Evolutionary conservation across 805 yeast species (phyloP).

Genomic region (Brettanomyces sp.): DNA sequence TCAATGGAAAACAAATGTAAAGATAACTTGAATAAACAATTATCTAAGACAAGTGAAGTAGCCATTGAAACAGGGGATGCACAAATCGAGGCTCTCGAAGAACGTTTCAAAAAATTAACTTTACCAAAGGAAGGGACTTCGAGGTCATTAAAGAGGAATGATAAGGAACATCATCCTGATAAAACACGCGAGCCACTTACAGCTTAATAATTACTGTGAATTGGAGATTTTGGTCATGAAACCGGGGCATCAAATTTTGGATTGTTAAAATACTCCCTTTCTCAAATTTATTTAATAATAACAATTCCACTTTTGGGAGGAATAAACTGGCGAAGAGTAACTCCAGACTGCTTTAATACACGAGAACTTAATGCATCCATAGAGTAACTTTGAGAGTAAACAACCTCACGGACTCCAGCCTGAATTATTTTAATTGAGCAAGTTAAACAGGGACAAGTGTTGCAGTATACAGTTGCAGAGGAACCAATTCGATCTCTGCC

Average conservation of each 20-base stretch:
- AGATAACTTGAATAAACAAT: too few species aligned
- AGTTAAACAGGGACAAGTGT: conserved; percentile 95
- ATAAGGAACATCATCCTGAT: background rate
- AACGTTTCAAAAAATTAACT: conserved; percentile 4
- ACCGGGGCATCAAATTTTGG: background rate
- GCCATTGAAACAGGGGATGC: background rate
- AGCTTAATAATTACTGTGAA: background rate
- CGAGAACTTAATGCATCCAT: conserved; percentile 77
- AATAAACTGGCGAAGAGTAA: conserved; percentile 53
- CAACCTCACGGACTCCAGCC: conserved; percentile 83
- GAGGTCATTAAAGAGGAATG: background rate
- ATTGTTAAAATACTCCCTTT: background rate
- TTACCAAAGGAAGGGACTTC: conserved; percentile 4
- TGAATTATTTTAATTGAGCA: conserved; percentile 95
- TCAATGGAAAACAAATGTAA: background rate
- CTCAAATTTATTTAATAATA: background rate
- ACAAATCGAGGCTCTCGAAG: conserved; percentile 2
- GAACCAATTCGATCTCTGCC: conserved; percentile 78
- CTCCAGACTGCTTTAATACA: conserved; percentile 68
- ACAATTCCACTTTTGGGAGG: conserved; percentile 27
- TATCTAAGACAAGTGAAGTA: too few species aligned
- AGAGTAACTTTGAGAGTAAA: conserved; percentile 82
- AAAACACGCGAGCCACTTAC: background rate
- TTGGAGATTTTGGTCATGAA: background rate
- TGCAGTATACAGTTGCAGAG: conserved; percentile 70